Evolutionary conservation across 306 rosid genomes (phyloP), one percentile per base, ranked within the genome.

Genomic region (Benincasa hispida): DNA sequence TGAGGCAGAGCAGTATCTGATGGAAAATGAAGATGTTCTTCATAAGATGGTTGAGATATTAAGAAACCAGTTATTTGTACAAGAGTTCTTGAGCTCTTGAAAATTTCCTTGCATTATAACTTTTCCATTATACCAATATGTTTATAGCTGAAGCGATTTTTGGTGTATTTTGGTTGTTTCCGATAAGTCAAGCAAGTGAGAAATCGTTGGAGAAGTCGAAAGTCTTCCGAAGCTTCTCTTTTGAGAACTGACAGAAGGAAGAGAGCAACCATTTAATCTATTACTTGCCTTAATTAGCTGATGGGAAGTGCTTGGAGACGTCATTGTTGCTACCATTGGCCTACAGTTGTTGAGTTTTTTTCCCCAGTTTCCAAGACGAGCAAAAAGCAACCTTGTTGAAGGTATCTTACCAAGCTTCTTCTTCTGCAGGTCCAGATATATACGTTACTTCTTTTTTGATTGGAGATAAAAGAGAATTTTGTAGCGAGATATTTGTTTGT

Each of bases 1-100:
- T 76, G 85, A 73, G 56, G 96, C 90, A 17, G 86, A 88, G 81
- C 69, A 27, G 37, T 82, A 76, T 85, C 83, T 89, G 75, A 84
- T 84, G 11, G 61, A 87, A 72, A 87, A 81, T 67, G 82, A 80
- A 35, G 82, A 3, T 27, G 58, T 89, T 78, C 80, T 82, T 73
- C 80, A 84, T 76, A 84, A 88, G 85, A 74, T 87, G 78, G 82
- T 87, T 37, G 77, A 60, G 81, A 77, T 84, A 75, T 80, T 89
- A 78, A 87, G 89, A 79, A 85, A 84, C 55, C 84, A 47, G 18
- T 41, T 88, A 56, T 87, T 91, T 58, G 79, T 21, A 8, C 51
- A 39, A n/a, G 18, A n/a, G 53, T 66, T 21, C 47, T 65, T 34
- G 15, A 32, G 10, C 12, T 8, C 59, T 53, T 5, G 54, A 59